phyloP scores from a whole-genome alignment of 2,329 filamentous ascomycete species.

The Neurospora sp. region DNA sequence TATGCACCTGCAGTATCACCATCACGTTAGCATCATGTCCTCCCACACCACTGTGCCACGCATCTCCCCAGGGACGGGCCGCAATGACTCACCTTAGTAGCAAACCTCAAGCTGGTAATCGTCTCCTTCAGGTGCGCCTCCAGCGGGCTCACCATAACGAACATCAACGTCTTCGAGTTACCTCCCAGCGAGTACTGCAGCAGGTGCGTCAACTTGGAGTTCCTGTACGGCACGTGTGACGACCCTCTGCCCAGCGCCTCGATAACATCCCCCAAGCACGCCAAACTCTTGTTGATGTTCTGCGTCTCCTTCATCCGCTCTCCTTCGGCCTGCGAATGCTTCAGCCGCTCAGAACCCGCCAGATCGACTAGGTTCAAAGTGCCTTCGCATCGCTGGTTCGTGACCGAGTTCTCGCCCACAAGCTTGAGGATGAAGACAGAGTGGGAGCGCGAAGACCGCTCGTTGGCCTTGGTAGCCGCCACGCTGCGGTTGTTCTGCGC shows the following conservation, averaged over 20 bases:
- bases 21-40: constrained; percentile 11
- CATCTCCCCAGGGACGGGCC: neutral
- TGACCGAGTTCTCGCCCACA: constrained; percentile 59
- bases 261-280: constrained; percentile 89
- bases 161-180: constrained; percentile 97
- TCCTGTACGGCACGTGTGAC: constrained; percentile 83
- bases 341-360: constrained; percentile 83
- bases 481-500: constrained; percentile 84
- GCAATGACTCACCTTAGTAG: constrained; percentile 62
- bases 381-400: constrained; percentile 78
- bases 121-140: constrained; percentile 89
- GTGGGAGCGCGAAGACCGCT: constrained; percentile 87
- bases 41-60: neutral
- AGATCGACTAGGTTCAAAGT: constrained; percentile 94
- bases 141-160: constrained; percentile 93
- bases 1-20: constrained; percentile 51
- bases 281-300: constrained; percentile 92
- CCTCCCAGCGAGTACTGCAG: constrained; percentile 91
- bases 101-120: constrained; percentile 88
- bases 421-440: constrained; percentile 91
- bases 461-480: constrained; percentile 95
- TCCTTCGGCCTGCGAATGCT: constrained; percentile 77
- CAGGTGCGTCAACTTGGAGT: constrained; percentile 93
- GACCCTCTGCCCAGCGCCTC: constrained; percentile 80
- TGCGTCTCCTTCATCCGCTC: constrained; percentile 89